Evolutionary conservation across 2,329 filamentous ascomycete genomes (phyloP).

Genomic region (Colletotrichum falcatum): DNA sequence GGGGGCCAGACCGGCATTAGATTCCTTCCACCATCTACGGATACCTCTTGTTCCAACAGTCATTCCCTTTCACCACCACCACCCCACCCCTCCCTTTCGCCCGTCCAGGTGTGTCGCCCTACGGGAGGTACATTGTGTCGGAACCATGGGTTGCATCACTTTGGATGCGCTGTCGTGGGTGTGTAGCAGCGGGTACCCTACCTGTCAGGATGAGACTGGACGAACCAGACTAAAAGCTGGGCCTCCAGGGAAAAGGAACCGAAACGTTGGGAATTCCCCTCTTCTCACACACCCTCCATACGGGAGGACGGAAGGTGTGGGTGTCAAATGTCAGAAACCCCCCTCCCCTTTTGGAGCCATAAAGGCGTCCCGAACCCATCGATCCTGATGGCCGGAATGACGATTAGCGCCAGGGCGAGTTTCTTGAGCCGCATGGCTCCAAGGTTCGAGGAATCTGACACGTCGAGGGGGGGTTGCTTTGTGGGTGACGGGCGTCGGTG

Average conservation of each 20-base stretch:
- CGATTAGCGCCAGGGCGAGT: slow-evolving; percentile 17
- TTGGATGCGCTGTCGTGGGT: not conserved
- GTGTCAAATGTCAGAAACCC: not conserved
- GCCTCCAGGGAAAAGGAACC: not conserved
- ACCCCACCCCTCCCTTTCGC: not conserved
- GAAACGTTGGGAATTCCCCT: not conserved
- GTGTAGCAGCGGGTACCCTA: not conserved
- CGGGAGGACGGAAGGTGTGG: not conserved
- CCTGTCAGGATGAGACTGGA: not conserved
- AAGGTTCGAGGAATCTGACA: slow-evolving; percentile 2
- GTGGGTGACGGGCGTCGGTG: not conserved
- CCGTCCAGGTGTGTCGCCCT: not conserved
- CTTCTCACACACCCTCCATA: not conserved
- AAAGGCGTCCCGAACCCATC: not conserved
- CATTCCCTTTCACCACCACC: not conserved
- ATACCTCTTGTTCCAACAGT: not conserved
- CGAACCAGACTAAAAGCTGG: not conserved
- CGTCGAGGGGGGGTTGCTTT: not conserved
- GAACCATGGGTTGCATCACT: not conserved
- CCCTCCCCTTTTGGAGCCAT: not conserved
- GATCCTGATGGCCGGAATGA: not conserved
- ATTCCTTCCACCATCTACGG: not conserved
- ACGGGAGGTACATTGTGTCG: not conserved
- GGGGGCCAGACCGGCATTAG: not conserved
- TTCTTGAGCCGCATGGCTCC: slow-evolving; percentile 7